Base-by-base conservation (phyloP, 2,329 filamentous ascomycete species). In the Neofusicoccum sp. region DNA sequence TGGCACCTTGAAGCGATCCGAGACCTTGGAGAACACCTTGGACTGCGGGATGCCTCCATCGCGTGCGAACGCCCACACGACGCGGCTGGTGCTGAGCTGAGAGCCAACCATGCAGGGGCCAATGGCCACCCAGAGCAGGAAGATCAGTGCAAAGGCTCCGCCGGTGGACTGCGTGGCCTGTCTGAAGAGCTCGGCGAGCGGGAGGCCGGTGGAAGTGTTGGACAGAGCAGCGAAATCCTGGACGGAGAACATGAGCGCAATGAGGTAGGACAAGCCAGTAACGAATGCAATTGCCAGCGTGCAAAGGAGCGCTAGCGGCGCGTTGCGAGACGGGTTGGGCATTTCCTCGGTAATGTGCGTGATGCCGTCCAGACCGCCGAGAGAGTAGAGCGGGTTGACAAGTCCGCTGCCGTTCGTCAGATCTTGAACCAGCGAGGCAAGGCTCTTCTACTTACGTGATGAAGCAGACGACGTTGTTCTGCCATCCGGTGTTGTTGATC, bases 401-500 rank as follows among this genome's bases (percentile, higher is more conserved):
- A 63, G 61, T 12, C 61, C 61, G 44, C 56, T 61, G 43, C 9
- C 8, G 16, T 14, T 31, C 2, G 31, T 61, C 11, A 61, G 44
- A 5, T 2, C 6, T 3, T 29, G 8, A 1, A 11, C 1, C 14
- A 14, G 16, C 4, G 6, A 1, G 4, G 3, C 14, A 39, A 9
- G 33, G n/a, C 22, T 22, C 22, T 22, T 22, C 22, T 22, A 37
- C 16, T n/a, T 39, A 61, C 56, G 70, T 64, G 59, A 64, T 64
- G 52, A 64, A 66, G 52, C 63, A 64, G 44, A 66, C 63, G 63
- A 56, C 65, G 4, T 63, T 78, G 62, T 78, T 80, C 37, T 79
- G 71, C 82, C 82, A 84, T 11, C 83, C 82, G 0, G 83, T 84
- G 52, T 82, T 80, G 67, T 84, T 84, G 61, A 82, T 79, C 76